Evolutionary conservation across 2,329 filamentous ascomycete genomes (phyloP), one percentile per base, ranked within the genome.

Genomic region (Dendryphion nanum): DNA sequence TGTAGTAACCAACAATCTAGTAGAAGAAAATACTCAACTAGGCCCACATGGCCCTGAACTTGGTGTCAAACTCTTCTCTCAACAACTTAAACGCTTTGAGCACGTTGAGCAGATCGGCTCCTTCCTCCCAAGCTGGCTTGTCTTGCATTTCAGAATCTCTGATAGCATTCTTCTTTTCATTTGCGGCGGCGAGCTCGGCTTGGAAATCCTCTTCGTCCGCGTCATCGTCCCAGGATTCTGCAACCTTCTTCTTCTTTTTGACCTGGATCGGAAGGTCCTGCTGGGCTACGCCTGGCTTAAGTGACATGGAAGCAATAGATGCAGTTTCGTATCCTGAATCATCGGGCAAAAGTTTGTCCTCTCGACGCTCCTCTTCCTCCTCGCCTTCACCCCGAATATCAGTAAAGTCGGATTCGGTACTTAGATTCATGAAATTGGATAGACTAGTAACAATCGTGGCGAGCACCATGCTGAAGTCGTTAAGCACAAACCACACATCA

Each of bases 401-500:
- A n/a, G 23, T 26, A n/a, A 26, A 26, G 23, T 26, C 23, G 6
- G 66, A 68, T 5, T 64, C 66, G 3, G 64, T 51, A 8, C 65
- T 67, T 4, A 76, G 65, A 15, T 75, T 74, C 45, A 82, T 68
- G 50, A 82, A 77, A 44, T 76, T 77, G 5, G 71, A 71, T 2
- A 86, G 59, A 33, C 77, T 81, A 0, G 82, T 82, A 21, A 86
- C 77, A 47, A 93, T 86, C 7, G 87, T 87, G 1, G 84, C 83
- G 1, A 87, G 69, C 0, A 83, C 68, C 38, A 79, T 69, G 12
- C 77, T 81, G 58, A 82, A 82, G 53, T 84, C 77, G 43, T 88
- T 86, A 2, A 89, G 70, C 2, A 76, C 56, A 52, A 84, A 89
- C 86, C 85, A 90, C 6, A 87, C 73, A 32, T 89, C 83, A 4